Evolutionary conservation across 441 rosid genomes (phyloP).

Genomic region (Dalechampia spathulata): DNA sequence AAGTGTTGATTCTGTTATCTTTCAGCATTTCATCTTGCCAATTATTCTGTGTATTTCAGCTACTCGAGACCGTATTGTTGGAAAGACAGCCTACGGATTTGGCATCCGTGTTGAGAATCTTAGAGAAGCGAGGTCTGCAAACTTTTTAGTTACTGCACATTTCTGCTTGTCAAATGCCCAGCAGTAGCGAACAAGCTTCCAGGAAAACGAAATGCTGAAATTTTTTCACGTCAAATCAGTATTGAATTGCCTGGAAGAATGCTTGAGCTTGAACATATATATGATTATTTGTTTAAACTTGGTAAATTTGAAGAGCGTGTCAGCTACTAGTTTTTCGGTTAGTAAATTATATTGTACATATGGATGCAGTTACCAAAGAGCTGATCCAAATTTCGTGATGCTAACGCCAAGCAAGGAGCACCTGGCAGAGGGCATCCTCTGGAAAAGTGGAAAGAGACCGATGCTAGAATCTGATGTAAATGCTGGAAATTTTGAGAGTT

Average conservation of each 20-base stretch:
- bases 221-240: neutral
- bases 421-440: conserved; percentile 64
- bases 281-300: no score
- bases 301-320: neutral
- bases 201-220: neutral
- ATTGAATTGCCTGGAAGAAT: no score
- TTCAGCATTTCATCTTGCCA: no score
- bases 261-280: no score
- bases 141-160: neutral
- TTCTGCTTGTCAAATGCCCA: no score
- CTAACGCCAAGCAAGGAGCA: conserved; percentile 91
- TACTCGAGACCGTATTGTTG: conserved; percentile 47
- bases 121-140: conserved; percentile 72
- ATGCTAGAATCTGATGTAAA: conserved; percentile 70
- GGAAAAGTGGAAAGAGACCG: conserved; percentile 68
- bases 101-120: conserved; percentile 76
- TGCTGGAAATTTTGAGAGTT: conserved; percentile 52
- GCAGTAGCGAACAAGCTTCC: neutral
- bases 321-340: neutral
- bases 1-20: no score
- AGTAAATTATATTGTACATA: neutral
- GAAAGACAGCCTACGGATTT: conserved; percentile 51
- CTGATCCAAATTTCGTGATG: conserved; percentile 85
- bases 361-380: conserved; percentile 83
- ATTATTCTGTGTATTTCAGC: conserved; percentile 37